phyloP scores from a whole-genome alignment of 768 basidiomycete genomes.

The Trametes villosa region DNA sequence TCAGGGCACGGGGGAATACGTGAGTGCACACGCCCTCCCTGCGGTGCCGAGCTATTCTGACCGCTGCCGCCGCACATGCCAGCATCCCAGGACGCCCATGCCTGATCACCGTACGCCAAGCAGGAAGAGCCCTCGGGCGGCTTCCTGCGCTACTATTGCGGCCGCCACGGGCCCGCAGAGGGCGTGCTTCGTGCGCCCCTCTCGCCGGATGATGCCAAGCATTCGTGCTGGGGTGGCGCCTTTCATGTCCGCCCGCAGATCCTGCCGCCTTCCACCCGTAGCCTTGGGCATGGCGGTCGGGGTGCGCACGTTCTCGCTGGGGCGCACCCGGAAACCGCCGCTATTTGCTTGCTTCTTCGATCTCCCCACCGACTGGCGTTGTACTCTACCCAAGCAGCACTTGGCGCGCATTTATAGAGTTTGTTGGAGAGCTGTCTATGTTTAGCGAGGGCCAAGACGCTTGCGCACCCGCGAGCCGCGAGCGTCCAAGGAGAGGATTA shows the following conservation, averaged over 20 bases:
- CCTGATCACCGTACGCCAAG: neutral
- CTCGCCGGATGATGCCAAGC: conserved; percentile 8
- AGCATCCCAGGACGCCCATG: neutral
- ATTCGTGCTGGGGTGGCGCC: neutral
- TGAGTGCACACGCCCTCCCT: neutral
- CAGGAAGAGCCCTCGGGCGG: neutral
- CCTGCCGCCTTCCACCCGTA: no score
- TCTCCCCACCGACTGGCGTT: no score
- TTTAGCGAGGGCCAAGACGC: neutral
- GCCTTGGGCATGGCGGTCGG: no score
- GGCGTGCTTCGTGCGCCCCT: neutral
- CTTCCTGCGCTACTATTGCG: neutral
- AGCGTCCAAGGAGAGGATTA: neutral
- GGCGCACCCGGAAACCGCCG: no score
- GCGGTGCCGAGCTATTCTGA: neutral
- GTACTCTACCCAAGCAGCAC: neutral
- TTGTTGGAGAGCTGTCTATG: neutral
- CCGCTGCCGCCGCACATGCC: neutral
- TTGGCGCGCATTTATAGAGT: neutral
- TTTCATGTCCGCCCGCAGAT: neutral
- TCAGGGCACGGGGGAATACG: neutral
- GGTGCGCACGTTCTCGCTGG: no score
- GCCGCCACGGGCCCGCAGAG: neutral
- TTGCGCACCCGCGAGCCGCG: neutral
- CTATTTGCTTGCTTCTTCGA: no score